phyloP scores from a whole-genome alignment of 1,139 yeast species.

The Pneumocystis sp. region DNA sequence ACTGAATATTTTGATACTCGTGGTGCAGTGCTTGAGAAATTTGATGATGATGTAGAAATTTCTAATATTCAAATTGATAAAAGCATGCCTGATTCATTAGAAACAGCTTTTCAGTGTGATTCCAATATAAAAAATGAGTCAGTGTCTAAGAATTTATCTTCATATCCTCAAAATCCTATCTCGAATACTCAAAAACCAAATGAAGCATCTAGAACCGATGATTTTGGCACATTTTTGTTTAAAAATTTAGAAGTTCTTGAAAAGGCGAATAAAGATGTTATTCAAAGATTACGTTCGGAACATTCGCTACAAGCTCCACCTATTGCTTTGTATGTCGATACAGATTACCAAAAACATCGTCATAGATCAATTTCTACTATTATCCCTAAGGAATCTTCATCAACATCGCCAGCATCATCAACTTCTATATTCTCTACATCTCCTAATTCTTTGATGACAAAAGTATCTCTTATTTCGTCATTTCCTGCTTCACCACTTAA shows the following conservation, averaged over 20 bases:
- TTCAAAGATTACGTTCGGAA: constrained; percentile 70
- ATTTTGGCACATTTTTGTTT: constrained; percentile 87
- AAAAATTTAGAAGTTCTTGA: constrained; percentile 80
- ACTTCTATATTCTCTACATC: constrained; percentile 13
- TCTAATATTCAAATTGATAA: constrained; percentile 3
- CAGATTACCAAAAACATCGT: constrained; percentile 8
- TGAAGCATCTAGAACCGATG: constrained; percentile 43
- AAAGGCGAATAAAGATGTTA: constrained; percentile 85
- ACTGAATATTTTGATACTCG: constrained; percentile 85
- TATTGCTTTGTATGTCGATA: constrained; percentile 3
- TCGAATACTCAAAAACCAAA: constrained; percentile 49
- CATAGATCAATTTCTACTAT: constrained; percentile 13
- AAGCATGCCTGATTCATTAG: neutral
- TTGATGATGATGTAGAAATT: constrained; percentile 11
- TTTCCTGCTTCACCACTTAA: constrained; percentile 14
- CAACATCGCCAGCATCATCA: constrained; percentile 9
- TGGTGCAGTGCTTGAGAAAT: constrained; percentile 49
- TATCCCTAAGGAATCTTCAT: constrained; percentile 8
- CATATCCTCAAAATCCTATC: constrained; percentile 42
- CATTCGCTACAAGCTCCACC: constrained; percentile 27
- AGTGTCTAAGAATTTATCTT: constrained; percentile 37
- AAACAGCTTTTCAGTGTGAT: constrained; percentile 1
- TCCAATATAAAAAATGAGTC: constrained; percentile 1
- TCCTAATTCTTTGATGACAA: constrained; percentile 12
- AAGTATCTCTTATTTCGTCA: constrained; percentile 7